These are phyloP conservation scores for Epichloe gansuensis DNA, from an alignment of 2,329 filamentous ascomycete species.

Conservation along the genomic window DNA sequence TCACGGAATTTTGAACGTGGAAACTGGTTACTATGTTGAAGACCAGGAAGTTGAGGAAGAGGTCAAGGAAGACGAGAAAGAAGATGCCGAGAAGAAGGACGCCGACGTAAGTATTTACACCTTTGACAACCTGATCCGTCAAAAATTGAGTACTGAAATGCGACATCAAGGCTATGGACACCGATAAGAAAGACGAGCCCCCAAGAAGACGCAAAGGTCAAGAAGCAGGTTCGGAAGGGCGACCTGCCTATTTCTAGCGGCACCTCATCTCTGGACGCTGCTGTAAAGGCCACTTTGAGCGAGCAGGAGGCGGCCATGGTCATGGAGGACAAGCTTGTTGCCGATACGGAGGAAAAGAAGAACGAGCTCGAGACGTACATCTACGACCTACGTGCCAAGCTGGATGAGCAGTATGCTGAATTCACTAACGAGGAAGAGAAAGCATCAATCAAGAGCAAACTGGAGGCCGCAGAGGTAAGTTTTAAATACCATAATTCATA, in stretches of 20 bases:
- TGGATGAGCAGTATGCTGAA: constrained; percentile 81
- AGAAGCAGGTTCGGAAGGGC: constrained; percentile 98
- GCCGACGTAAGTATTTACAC: constrained; percentile 54
- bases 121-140: neutral
- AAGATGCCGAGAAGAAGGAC: constrained; percentile 57
- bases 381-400: constrained; percentile 92
- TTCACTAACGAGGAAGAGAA: constrained; percentile 91
- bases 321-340: constrained; percentile 96
- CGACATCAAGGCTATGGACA: constrained; percentile 63
- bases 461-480: constrained; percentile 78
- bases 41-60: constrained; percentile 96
- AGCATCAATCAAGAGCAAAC: constrained; percentile 69
- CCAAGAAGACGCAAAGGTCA: constrained; percentile 91
- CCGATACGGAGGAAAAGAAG: constrained; percentile 98
- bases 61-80: constrained; percentile 63
- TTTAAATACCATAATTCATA: neutral
- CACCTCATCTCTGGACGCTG: constrained; percentile 65
- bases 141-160: neutral
- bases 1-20: constrained; percentile 90
- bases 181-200: constrained; percentile 55
- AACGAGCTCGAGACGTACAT: constrained; percentile 98
- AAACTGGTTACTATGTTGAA: constrained; percentile 96
- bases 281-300: constrained; percentile 50
- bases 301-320: constrained; percentile 88
- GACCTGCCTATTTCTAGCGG: constrained; percentile 79